These are phyloP conservation scores for Gaeumannomyces sp. DNA, from an alignment of 2,329 filamentous ascomycete species.

Conservation along the genomic window DNA sequence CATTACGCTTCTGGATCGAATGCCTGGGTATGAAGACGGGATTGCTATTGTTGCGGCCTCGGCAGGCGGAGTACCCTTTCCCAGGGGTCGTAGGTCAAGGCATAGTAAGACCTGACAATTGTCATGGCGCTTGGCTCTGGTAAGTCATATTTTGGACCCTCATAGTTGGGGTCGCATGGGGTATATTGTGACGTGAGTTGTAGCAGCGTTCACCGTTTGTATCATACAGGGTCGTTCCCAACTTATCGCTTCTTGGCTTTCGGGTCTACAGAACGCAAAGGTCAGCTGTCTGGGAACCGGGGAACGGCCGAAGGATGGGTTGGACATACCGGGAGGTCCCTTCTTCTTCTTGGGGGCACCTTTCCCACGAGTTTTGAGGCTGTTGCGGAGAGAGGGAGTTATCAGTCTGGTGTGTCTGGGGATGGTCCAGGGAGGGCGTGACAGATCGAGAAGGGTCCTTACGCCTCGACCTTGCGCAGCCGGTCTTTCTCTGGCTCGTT, in stretches of 20 bases:
- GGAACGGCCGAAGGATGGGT: slow-evolving; percentile 7
- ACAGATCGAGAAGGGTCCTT: slow-evolving; percentile 23
- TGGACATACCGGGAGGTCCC: slow-evolving; percentile 34
- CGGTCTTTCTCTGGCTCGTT: slow-evolving; percentile 77
- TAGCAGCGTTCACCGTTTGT: neutral
- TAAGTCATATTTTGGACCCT: neutral
- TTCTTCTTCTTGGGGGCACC: slow-evolving; percentile 84
- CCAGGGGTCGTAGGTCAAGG: neutral
- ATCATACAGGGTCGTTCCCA: neutral
- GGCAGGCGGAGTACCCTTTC: neutral
- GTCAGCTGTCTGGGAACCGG: neutral
- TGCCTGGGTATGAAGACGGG: neutral
- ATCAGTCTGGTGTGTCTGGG: slow-evolving; percentile 6
- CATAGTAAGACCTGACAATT: neutral
- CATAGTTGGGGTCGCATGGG: neutral
- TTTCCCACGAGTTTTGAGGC: slow-evolving; percentile 76
- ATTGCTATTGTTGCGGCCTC: neutral
- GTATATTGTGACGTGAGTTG: neutral
- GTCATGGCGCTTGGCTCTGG: neutral
- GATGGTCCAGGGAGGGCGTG: neutral
- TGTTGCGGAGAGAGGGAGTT: slow-evolving; percentile 27
- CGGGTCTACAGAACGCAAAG: slow-evolving; percentile 18
- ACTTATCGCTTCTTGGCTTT: slow-evolving; percentile 27
- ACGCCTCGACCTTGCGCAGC: slow-evolving; percentile 66
- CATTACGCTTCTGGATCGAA: neutral